Evolutionary conservation across 495 filamentous ascomycete genomes (phyloP), one percentile per base, ranked within the genome.

Genomic region (Tuber calosporum): DNA sequence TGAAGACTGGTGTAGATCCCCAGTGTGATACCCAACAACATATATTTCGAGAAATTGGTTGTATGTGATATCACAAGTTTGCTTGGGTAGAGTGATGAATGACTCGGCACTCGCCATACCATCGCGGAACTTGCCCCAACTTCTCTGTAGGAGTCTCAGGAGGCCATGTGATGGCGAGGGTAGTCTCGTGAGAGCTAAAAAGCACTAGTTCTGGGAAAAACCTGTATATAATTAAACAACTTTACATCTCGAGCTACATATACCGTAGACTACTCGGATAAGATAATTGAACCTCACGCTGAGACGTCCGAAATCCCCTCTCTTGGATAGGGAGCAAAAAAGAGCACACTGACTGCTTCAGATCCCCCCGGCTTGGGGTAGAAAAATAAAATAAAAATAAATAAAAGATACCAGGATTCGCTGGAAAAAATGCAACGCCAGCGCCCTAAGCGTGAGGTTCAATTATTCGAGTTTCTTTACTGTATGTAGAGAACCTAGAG

Each of bases 61-160:
- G n/a, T 30, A 58, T 58, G 48, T 58, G 48, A 58, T 58, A 58
- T 58, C 48, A 58, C 48, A 58, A 58, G 48, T 58, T 58, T 30
- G 3, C 26, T 58, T 13, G 48, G 9, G 48, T 13, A 4, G 15
- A n/a, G 30, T 17, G 4, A 30, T 30, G 11, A 58, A 30, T 30
- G 11, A 58, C 15, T 26, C 2, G 48, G 30, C 15, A 15, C 11
- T 2, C 2, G 48, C 13, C 2, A 2, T 15, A 1, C 17, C 4
- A n/a, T 13, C 4, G n/a, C 9, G 15, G n/a, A 3, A 58, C n/a
- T 15, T 30, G 26, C 1, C 48, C 48, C 0, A 2, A 26, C 48
- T 13, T 58, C 48, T 58, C n/a, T 58, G 9, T 2, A 15, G n/a
- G 15, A 13, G 48, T 15, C 48, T 58, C 11, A 13, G n/a, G 11